Percentiles rank a stretch among this genome's conserved stretches.
Conservation (phyloP, 1,284 basidiomycete species). For the Mycena citricolor region DNA sequence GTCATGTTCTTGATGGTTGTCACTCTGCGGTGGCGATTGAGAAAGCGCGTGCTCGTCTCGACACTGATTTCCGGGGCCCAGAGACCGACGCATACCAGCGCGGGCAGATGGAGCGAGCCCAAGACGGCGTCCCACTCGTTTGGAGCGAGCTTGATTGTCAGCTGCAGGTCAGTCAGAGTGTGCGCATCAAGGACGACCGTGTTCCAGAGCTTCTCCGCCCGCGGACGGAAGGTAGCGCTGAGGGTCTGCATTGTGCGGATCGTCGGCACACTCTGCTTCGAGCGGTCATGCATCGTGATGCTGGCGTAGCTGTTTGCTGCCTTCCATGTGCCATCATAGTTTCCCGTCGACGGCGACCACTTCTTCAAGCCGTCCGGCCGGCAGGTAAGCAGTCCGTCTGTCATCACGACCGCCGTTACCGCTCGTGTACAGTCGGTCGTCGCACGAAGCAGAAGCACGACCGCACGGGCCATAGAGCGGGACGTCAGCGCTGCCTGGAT, state of each 20-base stretch:
- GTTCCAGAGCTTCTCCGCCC: constrained; percentile 10
- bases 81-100: constrained; percentile 9
- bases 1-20: constrained; percentile 12
- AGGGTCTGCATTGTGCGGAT: constrained; percentile 11
- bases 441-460: constrained; percentile 1
- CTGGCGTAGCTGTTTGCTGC: neutral
- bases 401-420: constrained; percentile 5
- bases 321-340: constrained; percentile 6
- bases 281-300: constrained; percentile 14
- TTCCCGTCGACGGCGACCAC: constrained; percentile 11
- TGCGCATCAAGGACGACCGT: constrained; percentile 10
- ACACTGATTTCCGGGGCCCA: constrained; percentile 13
- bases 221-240: neutral
- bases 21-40: constrained; percentile 8
- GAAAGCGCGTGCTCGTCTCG: constrained; percentile 7
- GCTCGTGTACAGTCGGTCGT: neutral
- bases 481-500: neutral
- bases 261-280: constrained; percentile 9
- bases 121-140: constrained; percentile 16
- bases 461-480: neutral
- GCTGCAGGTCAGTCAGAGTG: constrained; percentile 10
- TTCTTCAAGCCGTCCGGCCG: constrained; percentile 8
- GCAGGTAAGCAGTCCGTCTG: constrained; percentile 14
- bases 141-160: constrained; percentile 11
- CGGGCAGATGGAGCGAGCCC: constrained; percentile 9